phyloP scores from a whole-genome alignment of 768 basidiomycete genomes.

The Boletus patriciae region DNA sequence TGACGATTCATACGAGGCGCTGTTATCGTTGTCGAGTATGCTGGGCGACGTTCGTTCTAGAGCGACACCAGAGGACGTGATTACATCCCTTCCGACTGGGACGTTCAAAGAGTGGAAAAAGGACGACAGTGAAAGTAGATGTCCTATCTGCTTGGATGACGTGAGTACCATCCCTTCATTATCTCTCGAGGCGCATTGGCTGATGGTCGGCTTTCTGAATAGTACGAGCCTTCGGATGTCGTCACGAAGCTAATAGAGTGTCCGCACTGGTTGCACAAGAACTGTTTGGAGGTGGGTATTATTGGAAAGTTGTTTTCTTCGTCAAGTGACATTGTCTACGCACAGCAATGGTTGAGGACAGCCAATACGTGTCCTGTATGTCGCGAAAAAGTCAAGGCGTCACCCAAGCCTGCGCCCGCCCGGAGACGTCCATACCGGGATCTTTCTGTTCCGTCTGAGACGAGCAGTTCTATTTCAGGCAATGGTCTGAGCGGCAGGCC shows the following conservation, averaged over 20 bases:
- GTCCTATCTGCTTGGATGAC: slow-evolving; percentile 85
- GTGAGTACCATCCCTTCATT: slow-evolving; percentile 42
- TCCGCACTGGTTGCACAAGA: slow-evolving; percentile 78
- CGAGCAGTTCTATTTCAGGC: not conserved
- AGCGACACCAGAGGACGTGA: slow-evolving; percentile 59
- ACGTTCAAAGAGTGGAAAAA: slow-evolving; percentile 69
- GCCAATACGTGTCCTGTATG: slow-evolving; percentile 83
- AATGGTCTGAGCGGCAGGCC: slow-evolving; percentile 6
- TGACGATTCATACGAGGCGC: slow-evolving; percentile 70
- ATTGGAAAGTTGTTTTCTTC: not conserved
- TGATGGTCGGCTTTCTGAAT: slow-evolving; percentile 8
- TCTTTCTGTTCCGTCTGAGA: not conserved
- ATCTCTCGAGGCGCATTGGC: not conserved
- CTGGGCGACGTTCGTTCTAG: slow-evolving; percentile 71
- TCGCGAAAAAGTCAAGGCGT: slow-evolving; percentile 53
- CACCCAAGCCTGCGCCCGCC: slow-evolving; percentile 23
- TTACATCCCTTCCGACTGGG: slow-evolving; percentile 58
- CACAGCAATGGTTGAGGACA: slow-evolving; percentile 76
- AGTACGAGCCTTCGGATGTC: slow-evolving; percentile 66
- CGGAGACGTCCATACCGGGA: slow-evolving; percentile 21
- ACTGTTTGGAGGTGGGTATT: slow-evolving; percentile 64
- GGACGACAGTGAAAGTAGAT: slow-evolving; percentile 65
- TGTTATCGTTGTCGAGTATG: slow-evolving; percentile 56
- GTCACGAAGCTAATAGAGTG: slow-evolving; percentile 70
- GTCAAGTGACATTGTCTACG: slow-evolving; percentile 1